These are phyloP conservation scores for Phoma sp. DNA, from an alignment of 2,329 filamentous ascomycete genomes.

Conservation along the genomic window DNA sequence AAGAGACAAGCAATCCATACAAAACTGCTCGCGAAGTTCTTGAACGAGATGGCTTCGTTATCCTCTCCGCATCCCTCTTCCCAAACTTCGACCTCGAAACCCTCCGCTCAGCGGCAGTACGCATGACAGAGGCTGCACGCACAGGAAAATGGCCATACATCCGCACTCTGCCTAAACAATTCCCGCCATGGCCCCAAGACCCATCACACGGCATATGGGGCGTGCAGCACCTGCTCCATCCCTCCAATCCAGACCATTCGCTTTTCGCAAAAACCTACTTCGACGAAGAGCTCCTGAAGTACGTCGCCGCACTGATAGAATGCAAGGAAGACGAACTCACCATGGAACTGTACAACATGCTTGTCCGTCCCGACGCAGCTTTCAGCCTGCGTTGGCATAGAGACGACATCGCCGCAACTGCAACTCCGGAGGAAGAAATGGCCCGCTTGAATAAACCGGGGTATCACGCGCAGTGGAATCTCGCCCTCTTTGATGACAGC, in stretches of 20 bases:
- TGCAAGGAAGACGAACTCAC: conserved; percentile 67
- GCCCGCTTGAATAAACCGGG: conserved; percentile 66
- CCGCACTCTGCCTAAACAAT: conserved; percentile 87
- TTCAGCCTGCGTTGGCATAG: conserved; percentile 86
- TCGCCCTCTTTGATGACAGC: conserved; percentile 78
- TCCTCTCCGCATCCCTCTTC: conserved; percentile 71
- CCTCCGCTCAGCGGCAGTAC: conserved; percentile 67
- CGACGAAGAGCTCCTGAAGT: conserved; percentile 66
- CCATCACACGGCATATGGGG: conserved; percentile 79
- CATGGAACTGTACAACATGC: conserved; percentile 88
- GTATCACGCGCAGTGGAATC: conserved; percentile 86
- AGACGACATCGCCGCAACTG: conserved; percentile 78
- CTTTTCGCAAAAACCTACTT: conserved; percentile 78
- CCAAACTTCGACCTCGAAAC: conserved; percentile 57
- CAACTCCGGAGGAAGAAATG: conserved; percentile 71
- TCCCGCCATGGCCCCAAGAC: conserved; percentile 80
- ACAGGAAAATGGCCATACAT: conserved; percentile 80
- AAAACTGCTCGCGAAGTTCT: conserved; percentile 60
- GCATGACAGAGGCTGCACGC: conserved; percentile 68
- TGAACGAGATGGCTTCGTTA: conserved; percentile 76
- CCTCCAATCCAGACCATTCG: conserved; percentile 67
- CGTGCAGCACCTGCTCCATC: conserved; percentile 84
- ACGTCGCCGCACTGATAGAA: conserved; percentile 71
- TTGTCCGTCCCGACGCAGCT: conserved; percentile 73
- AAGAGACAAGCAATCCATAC: conserved; percentile 30